Conservation (phyloP, 352 stramenopile genomes). For the Phytophthora uliginosa region DNA sequence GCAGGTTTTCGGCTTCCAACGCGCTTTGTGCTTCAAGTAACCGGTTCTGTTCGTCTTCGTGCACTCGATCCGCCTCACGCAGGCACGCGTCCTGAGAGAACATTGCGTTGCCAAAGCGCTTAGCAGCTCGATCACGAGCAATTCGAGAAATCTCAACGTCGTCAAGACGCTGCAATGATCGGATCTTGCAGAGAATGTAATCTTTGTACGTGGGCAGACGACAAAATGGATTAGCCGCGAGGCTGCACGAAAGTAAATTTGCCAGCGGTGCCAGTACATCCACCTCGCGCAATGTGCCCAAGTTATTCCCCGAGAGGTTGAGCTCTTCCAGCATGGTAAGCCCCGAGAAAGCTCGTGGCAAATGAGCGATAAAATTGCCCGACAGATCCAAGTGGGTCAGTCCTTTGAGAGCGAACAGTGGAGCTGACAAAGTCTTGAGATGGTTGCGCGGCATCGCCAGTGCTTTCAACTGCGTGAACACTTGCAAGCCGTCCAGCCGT, state of each 20-base stretch:
- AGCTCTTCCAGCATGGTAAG: constrained; percentile 69
- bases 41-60: constrained; percentile 68
- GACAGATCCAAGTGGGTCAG: constrained; percentile 73
- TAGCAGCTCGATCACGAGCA: constrained; percentile 67
- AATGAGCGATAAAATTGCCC: constrained; percentile 86
- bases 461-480: constrained; percentile 51
- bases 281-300: constrained; percentile 79
- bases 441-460: constrained; percentile 77
- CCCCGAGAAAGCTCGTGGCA: constrained; percentile 59
- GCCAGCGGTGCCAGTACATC: constrained; percentile 61
- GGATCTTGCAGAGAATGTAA: constrained; percentile 77
- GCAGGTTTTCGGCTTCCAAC: constrained; percentile 79
- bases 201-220: constrained; percentile 81
- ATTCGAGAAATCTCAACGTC: constrained; percentile 51
- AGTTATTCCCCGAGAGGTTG: constrained; percentile 79
- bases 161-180: constrained; percentile 71
- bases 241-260: constrained; percentile 72
- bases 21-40: constrained; percentile 63
- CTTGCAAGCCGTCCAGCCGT: constrained; percentile 67
- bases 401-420: constrained; percentile 54
- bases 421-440: constrained; percentile 62
- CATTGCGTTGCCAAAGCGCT: constrained; percentile 67
- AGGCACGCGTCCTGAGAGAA: constrained; percentile 67
- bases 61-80: constrained; percentile 48
- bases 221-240: constrained; percentile 81